Evolutionary conservation across 2,329 filamentous ascomycete genomes (phyloP).

Genomic region (Colletotrichum limetticola): DNA sequence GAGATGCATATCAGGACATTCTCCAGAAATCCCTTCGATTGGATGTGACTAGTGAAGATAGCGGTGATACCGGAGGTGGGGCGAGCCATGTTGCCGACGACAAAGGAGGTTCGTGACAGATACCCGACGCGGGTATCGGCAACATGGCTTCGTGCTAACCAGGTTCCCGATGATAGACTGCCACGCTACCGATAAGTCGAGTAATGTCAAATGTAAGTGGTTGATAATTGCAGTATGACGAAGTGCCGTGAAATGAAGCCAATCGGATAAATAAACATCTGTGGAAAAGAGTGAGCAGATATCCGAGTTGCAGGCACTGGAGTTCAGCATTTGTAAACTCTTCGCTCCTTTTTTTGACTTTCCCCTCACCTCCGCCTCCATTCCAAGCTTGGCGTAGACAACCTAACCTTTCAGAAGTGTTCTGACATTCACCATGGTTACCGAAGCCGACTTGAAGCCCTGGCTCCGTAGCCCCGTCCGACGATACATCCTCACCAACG

Average conservation of each 20-base stretch:
- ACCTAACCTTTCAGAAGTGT: neutral
- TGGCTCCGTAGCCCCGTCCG: conserved; percentile 45
- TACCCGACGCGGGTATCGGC: conserved; percentile 28
- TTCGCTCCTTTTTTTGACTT: neutral
- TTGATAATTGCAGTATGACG: neutral
- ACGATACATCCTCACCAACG: conserved; percentile 52
- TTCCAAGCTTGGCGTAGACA: neutral
- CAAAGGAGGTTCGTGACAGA: neutral
- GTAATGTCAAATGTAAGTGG: neutral
- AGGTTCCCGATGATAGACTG: neutral
- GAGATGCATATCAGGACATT: conserved; percentile 12
- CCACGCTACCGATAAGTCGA: neutral
- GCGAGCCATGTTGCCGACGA: conserved; percentile 24
- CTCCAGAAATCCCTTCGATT: conserved; percentile 19
- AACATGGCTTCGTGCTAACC: neutral
- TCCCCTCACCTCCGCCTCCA: neutral
- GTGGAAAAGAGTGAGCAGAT: neutral
- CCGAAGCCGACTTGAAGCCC: conserved; percentile 44
- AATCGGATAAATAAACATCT: conserved; percentile 6
- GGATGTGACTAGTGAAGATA: conserved; percentile 13
- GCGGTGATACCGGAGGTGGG: conserved; percentile 19
- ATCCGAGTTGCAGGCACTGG: neutral
- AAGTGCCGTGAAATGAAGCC: neutral
- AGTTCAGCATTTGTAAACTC: neutral
- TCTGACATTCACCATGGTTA: conserved; percentile 34